Percentiles rank a stretch among this genome's conserved stretches.
Conservation (phyloP, 2,329 filamentous ascomycete species). For the Hymenoscyphus occultus region DNA sequence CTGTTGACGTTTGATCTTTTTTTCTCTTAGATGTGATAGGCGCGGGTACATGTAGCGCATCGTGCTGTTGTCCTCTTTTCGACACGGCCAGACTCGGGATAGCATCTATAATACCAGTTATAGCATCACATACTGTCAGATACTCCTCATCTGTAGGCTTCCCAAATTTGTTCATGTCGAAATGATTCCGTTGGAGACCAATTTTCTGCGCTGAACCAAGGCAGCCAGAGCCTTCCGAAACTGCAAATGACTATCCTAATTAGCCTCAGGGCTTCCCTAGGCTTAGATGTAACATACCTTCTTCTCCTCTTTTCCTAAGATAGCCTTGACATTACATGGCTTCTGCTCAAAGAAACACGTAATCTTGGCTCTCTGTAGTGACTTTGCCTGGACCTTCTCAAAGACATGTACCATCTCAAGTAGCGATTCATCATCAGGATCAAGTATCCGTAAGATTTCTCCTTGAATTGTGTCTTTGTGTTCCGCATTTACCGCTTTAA, state of each 20-base stretch:
- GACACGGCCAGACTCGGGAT: background rate
- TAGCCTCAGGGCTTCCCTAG: background rate
- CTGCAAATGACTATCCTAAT: background rate
- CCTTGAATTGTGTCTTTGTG: background rate
- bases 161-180: background rate
- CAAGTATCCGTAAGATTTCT: background rate
- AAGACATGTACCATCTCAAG: background rate
- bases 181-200: background rate
- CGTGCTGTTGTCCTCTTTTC: background rate
- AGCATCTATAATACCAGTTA: background rate
- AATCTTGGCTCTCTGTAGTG: background rate
- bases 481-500: background rate
- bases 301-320: background rate
- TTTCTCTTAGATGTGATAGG: background rate
- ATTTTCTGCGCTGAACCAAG: background rate
- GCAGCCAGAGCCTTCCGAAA: background rate
- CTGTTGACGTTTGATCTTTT: background rate
- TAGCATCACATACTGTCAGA: background rate
- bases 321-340: background rate
- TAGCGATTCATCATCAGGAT: background rate
- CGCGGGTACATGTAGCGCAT: background rate
- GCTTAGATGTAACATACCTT: background rate
- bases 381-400: background rate
- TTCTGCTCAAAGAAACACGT: background rate
- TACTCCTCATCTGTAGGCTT: conserved; percentile 1